Evolutionary conservation across 106 monocot species (phyloP).

Genomic region (Allium sativum): DNA sequence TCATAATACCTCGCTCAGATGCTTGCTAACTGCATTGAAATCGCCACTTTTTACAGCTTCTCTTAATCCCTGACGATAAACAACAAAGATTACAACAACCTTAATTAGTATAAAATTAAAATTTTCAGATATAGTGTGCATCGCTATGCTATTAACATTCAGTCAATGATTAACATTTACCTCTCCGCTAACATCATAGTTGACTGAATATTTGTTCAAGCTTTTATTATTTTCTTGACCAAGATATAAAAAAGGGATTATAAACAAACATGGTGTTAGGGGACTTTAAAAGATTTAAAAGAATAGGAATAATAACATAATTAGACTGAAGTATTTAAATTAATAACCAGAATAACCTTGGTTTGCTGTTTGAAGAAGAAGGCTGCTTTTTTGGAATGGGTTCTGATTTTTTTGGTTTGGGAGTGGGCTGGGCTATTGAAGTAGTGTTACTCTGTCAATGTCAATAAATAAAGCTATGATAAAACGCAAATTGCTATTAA

Average conservation of each 20-base stretch:
- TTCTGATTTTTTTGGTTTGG: conserved; percentile 45
- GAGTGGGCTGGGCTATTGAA: conserved; percentile 36
- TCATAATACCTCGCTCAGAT: conserved; percentile 50
- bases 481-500: too few relatives aligned
- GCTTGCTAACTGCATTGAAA: conserved; percentile 49
- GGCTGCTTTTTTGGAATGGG: conserved; percentile 14
- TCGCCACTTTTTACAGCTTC: conserved; percentile 91
- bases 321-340: not conserved
- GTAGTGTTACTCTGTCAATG: conserved; percentile 15
- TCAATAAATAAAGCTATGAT: not conserved
- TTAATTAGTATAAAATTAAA: not conserved
- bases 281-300: not conserved
- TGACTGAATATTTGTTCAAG: conserved; percentile 24
- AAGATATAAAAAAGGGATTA: conserved; percentile 64
- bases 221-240: conserved; percentile 36
- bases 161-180: not conserved
- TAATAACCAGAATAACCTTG: conserved; percentile 35
- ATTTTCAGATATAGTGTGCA: too few relatives aligned
- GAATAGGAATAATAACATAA: not conserved
- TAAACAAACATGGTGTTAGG: not conserved
- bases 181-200: conserved; percentile 89
- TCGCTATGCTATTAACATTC: not conserved
- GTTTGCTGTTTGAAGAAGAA: conserved; percentile 51
- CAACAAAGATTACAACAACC: not conserved
- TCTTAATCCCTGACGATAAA: conserved; percentile 64